phyloP scores from a whole-genome alignment of 306 rosid species.

The Vigna trinervia region DNA sequence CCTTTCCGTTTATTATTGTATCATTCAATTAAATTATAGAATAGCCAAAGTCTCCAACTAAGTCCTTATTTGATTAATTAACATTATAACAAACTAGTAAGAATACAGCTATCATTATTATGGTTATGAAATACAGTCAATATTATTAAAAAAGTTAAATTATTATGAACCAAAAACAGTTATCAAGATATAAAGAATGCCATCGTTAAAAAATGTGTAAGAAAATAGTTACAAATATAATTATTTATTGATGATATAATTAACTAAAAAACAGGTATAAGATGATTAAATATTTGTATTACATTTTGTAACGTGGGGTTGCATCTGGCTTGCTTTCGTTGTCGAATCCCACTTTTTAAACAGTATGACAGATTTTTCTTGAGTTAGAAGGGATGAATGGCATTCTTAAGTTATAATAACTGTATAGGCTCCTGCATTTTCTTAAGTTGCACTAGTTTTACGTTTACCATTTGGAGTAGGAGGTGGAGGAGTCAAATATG shows the following conservation, averaged over 20 bases:
- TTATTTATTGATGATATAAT: too few relatives aligned
- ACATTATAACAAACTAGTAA: background rate
- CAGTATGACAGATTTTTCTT: constrained; percentile 37
- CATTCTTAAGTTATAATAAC: background rate
- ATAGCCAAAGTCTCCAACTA: constrained; percentile 12
- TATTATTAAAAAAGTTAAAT: too few relatives aligned
- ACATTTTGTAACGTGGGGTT: constrained; percentile 47
- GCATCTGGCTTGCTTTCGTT: constrained; percentile 50
- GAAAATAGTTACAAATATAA: too few relatives aligned
- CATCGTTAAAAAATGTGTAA: too few relatives aligned
- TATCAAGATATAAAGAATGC: too few relatives aligned
- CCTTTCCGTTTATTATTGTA: background rate
- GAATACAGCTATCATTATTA: too few relatives aligned
- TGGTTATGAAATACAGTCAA: too few relatives aligned
- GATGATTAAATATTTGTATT: constrained; percentile 5
- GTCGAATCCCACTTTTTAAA: constrained; percentile 45
- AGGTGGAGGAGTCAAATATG: background rate
- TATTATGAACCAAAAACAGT: too few relatives aligned
- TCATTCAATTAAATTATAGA: constrained; percentile 11
- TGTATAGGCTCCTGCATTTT: background rate
- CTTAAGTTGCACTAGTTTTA: background rate
- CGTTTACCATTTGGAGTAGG: background rate
- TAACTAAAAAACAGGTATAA: background rate
- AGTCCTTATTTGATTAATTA: background rate
- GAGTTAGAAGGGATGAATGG: constrained; percentile 38